Base-by-base conservation (phyloP, 805 yeast genomes). In the Saturnispora silvae region DNA sequence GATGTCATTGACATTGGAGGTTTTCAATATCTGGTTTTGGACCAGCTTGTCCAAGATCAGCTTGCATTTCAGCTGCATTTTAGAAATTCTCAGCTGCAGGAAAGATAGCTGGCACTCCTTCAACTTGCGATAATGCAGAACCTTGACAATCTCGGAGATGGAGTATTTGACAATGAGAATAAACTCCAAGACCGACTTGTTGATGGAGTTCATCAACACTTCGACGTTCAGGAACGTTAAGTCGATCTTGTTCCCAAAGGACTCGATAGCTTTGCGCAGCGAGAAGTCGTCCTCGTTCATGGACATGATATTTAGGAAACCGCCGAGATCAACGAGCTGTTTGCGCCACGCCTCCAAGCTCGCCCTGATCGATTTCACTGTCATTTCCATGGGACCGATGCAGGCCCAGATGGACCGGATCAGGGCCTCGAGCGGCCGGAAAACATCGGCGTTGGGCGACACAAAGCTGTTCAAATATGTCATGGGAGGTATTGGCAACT, bases 251-350 rank as follows among this genome's bases (percentile, higher is more conserved):
- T 72, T 68, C 1, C 79, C 79, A 44, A 72, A 68, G 35, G 59
- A 60, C 48, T 73, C 79, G 27, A 72, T 61, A 14, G 47, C 27
- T 22, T 41, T 42, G 22, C 54, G 51, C n/a, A n/a, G n/a, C 28
- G 55, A 57, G 20, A 53, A 2, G 20, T 35, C 19, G 8, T 16
- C 16, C 58, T 63, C 61, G 56, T 56, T 64, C 24, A 73, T 60
- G 16, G 75, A 67, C 45, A 72, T 70, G 41, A 72, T 68, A 50
- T 73, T 73, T 46, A 72, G 61, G 46, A 70, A 68, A 3, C 75
- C 77, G 16, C 79, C 79, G 35, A 73, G 55, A 47, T 71, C 75
- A 11, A 71, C 62, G 44, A 72, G 48, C 4, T 59, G 54, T 13
- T 55, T 41, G 34, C 69, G 57, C 24, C 68, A 51, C 1, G 48